These are phyloP conservation scores for Gracilaria caudata DNA, from an alignment of 23 red algal genomes.

Conservation along the genomic window DNA sequence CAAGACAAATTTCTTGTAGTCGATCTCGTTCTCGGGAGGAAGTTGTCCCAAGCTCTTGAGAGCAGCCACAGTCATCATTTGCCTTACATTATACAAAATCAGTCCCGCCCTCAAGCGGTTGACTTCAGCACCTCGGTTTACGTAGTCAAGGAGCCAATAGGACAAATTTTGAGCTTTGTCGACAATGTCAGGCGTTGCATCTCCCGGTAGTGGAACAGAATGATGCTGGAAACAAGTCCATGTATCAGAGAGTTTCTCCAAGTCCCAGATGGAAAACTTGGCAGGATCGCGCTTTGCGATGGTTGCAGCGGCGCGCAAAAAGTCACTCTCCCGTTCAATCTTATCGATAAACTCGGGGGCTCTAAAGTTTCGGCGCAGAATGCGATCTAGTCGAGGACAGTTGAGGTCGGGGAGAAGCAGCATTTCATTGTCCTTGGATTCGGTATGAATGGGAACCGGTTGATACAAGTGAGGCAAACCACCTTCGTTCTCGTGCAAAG, in stretches of 20 bases:
- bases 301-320: slow-evolving; percentile 27
- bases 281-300: slow-evolving; percentile 33
- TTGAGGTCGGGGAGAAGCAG: slow-evolving; percentile 68
- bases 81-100: slow-evolving; percentile 38
- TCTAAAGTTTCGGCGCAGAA: slow-evolving; percentile 1
- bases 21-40: neutral
- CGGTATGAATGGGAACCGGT: slow-evolving; percentile 86
- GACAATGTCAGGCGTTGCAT: slow-evolving; percentile 60
- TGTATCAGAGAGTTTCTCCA: slow-evolving; percentile 67
- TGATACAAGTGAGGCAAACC: slow-evolving; percentile 74
- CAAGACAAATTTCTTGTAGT: slow-evolving; percentile 67
- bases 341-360: slow-evolving; percentile 20
- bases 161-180: slow-evolving; percentile 23
- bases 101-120: slow-evolving; percentile 46
- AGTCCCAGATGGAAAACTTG: slow-evolving; percentile 23
- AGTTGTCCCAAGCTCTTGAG: slow-evolving; percentile 25
- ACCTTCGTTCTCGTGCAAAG: slow-evolving; percentile 18
- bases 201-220: slow-evolving; percentile 45
- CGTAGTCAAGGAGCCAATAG: slow-evolving; percentile 54
- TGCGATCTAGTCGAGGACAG: slow-evolving; percentile 63
- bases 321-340: slow-evolving; percentile 7
- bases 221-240: slow-evolving; percentile 65
- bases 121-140: slow-evolving; percentile 37
- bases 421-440: slow-evolving; percentile 45
- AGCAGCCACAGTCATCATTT: slow-evolving; percentile 36